A percentile compares a stretch with the other conserved stretches of the same genome.
Evolutionary conservation across 148 eudicot species (phyloP).

Genomic region (Dianthus caryophyllus): DNA sequence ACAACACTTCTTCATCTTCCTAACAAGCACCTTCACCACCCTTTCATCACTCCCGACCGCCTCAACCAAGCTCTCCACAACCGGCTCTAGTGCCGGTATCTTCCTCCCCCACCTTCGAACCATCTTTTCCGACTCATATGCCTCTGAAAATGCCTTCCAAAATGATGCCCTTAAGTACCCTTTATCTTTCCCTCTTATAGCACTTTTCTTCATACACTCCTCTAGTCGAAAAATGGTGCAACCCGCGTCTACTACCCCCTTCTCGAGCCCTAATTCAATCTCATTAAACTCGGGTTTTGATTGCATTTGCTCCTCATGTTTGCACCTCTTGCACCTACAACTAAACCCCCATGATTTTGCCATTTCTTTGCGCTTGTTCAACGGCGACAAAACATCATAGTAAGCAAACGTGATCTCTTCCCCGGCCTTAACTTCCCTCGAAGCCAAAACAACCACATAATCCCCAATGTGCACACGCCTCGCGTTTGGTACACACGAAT

Average conservation of each 20-base stretch:
- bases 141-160: constrained; percentile 59
- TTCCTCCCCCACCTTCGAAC: constrained; percentile 69
- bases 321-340: constrained; percentile 71
- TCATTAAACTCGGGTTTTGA: constrained; percentile 59
- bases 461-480: constrained; percentile 79
- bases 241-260: constrained; percentile 63
- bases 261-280: constrained; percentile 48
- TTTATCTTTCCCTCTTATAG: constrained; percentile 65
- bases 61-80: constrained; percentile 62
- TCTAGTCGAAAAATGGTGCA: constrained; percentile 55
- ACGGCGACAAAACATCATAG: constrained; percentile 56
- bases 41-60: constrained; percentile 78
- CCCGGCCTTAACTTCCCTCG: constrained; percentile 68
- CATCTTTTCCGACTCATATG: constrained; percentile 51
- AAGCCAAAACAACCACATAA: constrained; percentile 57
- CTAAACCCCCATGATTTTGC: constrained; percentile 66
- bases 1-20: constrained; percentile 52
- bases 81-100: constrained; percentile 51
- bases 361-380: constrained; percentile 51
- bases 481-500: constrained; percentile 73
- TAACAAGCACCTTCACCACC: constrained; percentile 45
- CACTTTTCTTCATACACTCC: constrained; percentile 62
- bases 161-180: constrained; percentile 78
- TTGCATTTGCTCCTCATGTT: constrained; percentile 45
- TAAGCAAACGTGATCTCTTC: constrained; percentile 81